phyloP scores from a whole-genome alignment of 768 basidiomycete genomes.

The Trametes villosa region DNA sequence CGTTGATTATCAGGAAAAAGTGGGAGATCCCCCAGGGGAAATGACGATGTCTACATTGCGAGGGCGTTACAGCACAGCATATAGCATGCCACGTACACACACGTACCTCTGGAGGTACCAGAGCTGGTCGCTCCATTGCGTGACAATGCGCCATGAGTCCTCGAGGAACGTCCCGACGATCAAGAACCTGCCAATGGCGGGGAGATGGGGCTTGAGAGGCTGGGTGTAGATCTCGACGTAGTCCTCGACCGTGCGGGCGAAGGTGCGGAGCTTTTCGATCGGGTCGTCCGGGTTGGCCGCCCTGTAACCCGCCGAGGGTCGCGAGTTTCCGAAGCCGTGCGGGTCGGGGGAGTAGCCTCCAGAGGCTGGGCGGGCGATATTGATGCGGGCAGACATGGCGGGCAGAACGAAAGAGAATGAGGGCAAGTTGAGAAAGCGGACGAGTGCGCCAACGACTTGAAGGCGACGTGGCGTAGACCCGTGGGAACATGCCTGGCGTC shows the following conservation, averaged over 20 bases:
- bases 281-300: conserved; percentile 84
- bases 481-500: conserved; percentile 33
- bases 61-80: background rate
- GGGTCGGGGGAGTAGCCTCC: conserved; percentile 68
- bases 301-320: conserved; percentile 71
- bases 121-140: conserved; percentile 96
- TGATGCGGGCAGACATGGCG: conserved; percentile 81
- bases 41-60: conserved; percentile 73
- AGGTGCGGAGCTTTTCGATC: conserved; percentile 71
- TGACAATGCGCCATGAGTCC: conserved; percentile 90
- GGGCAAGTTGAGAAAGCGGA: conserved; percentile 18
- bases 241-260: conserved; percentile 85
- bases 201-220: conserved; percentile 92
- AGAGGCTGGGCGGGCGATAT: conserved; percentile 67
- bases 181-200: conserved; percentile 92
- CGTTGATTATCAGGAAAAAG: conserved; percentile 88
- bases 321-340: conserved; percentile 78
- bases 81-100: conserved; percentile 36
- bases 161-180: conserved; percentile 99
- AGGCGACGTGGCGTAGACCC: conserved; percentile 35
- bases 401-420: conserved; percentile 24
- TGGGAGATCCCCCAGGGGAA: conserved; percentile 98
- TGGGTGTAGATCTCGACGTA: conserved; percentile 90
- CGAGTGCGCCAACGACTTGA: conserved; percentile 22
- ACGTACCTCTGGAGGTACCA: conserved; percentile 97